phyloP scores from a whole-genome alignment of 768 basidiomycete species.

The Tulasnella calospora region DNA sequence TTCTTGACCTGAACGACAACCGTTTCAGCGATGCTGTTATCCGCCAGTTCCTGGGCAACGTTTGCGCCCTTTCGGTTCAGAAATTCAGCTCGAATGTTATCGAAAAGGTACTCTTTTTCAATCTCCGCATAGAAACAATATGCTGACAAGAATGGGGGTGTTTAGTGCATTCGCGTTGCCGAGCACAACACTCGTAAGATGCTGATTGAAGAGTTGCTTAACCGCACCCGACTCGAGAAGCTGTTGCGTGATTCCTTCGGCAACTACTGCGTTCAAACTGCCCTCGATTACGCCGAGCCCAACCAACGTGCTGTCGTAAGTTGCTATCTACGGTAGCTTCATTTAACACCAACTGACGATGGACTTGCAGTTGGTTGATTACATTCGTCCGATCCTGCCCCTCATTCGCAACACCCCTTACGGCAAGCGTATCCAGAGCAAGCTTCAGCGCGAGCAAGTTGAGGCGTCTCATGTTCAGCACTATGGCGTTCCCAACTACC shows the following conservation, averaged over 20 bases:
- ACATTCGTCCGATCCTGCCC: slow-evolving; percentile 96
- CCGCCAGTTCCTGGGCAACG: slow-evolving; percentile 94
- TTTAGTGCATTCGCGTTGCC: slow-evolving; percentile 79
- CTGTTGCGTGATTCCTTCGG: slow-evolving; percentile 93
- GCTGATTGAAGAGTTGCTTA: slow-evolving; percentile 90
- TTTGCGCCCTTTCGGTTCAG: slow-evolving; percentile 95
- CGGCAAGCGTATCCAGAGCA: slow-evolving; percentile 98
- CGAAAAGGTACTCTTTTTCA: slow-evolving; percentile 62
- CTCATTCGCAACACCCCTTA: slow-evolving; percentile 99
- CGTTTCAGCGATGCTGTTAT: slow-evolving; percentile 97
- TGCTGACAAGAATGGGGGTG: slow-evolving; percentile 19
- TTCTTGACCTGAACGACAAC: slow-evolving; percentile 95
- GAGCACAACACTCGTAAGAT: slow-evolving; percentile 92
- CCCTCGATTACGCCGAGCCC: slow-evolving; percentile 96
- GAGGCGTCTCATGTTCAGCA: slow-evolving; percentile 37
- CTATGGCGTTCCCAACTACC: slow-evolving; percentile 10
- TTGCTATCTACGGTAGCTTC: neutral
- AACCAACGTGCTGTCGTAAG: slow-evolving; percentile 68
- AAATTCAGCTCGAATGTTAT: slow-evolving; percentile 99
- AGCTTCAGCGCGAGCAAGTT: slow-evolving; percentile 90
- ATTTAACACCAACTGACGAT: neutral
- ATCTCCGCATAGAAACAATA: neutral
- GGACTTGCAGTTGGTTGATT: slow-evolving; percentile 68
- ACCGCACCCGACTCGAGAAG: slow-evolving; percentile 92
- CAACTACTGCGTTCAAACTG: slow-evolving; percentile 95